Evolutionary conservation across 1,284 basidiomycete species (phyloP).

Genomic region (Inonotus hispidus): DNA sequence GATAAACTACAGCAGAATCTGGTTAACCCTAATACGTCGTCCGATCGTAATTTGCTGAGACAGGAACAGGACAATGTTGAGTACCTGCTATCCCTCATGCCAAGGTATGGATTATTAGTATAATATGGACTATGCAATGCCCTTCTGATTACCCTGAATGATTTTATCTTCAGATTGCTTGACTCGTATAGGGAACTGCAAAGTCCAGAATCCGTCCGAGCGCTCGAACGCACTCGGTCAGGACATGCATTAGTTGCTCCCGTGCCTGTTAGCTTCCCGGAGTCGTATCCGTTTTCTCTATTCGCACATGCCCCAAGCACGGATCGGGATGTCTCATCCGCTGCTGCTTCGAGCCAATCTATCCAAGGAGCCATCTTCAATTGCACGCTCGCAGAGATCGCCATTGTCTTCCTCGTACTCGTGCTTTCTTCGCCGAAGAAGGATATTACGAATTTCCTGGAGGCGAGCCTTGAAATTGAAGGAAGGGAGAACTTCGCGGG

Average conservation of each 20-base stretch:
- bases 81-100: slow-evolving; percentile 79
- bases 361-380: slow-evolving; percentile 58
- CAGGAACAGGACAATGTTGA: slow-evolving; percentile 96
- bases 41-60: slow-evolving; percentile 54
- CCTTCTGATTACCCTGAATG: slow-evolving; percentile 17
- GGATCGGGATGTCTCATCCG: slow-evolving; percentile 35
- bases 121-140: not conserved
- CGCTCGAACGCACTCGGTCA: slow-evolving; percentile 66
- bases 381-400: slow-evolving; percentile 81
- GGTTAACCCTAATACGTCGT: slow-evolving; percentile 58
- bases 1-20: slow-evolving; percentile 85
- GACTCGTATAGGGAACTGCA: slow-evolving; percentile 87
- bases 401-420: slow-evolving; percentile 80
- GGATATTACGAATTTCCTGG: slow-evolving; percentile 76
- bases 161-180: slow-evolving; percentile 50
- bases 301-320: slow-evolving; percentile 61
- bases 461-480: slow-evolving; percentile 79
- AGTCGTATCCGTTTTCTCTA: slow-evolving; percentile 89
- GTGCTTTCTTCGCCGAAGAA: slow-evolving; percentile 76
- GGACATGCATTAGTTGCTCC: slow-evolving; percentile 55
- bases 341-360: slow-evolving; percentile 32
- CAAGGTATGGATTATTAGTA: slow-evolving; percentile 48
- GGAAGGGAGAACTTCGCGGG: slow-evolving; percentile 72
- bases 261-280: slow-evolving; percentile 84
- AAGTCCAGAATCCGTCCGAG: slow-evolving; percentile 56